Percentiles rank a stretch among this genome's conserved stretches.
Conservation (phyloP, 768 basidiomycete genomes). For the Suillus paluster region DNA sequence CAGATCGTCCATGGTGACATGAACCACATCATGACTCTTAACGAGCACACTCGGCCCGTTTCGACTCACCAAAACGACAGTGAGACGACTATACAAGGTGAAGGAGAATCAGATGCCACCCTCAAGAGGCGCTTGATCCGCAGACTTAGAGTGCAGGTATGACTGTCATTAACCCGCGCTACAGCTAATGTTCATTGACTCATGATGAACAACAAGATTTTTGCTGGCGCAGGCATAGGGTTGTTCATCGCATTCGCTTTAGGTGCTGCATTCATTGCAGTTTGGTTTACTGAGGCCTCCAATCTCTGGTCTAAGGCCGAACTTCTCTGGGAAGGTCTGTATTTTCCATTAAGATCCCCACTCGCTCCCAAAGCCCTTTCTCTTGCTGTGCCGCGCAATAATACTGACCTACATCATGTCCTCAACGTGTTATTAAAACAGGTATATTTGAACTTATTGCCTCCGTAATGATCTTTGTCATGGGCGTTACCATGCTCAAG, state of each 20-base stretch:
- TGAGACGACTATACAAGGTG: constrained; percentile 16
- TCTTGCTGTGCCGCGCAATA: neutral
- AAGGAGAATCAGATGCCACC: constrained; percentile 33
- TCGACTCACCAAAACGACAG: constrained; percentile 3
- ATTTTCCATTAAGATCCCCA: constrained; percentile 11
- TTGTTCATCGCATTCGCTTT: constrained; percentile 81
- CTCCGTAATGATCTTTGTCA: constrained; percentile 83
- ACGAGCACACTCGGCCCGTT: neutral
- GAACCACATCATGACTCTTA: constrained; percentile 4
- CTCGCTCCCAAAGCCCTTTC: neutral
- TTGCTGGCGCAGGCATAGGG: constrained; percentile 74
- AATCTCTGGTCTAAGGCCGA: constrained; percentile 88
- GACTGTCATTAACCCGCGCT: neutral
- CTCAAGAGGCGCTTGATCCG: constrained; percentile 54
- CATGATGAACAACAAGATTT: constrained; percentile 52
- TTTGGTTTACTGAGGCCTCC: constrained; percentile 92
- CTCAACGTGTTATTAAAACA: constrained; percentile 25
- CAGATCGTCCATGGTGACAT: constrained; percentile 64
- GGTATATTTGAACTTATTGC: constrained; percentile 76
- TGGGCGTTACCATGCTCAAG: constrained; percentile 94
- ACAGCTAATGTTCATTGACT: neutral
- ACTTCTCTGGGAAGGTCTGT: constrained; percentile 88
- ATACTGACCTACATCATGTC: neutral
- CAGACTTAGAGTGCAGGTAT: constrained; percentile 72
- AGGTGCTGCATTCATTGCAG: constrained; percentile 90